Evolutionary conservation across 345 rosid species (phyloP).

Genomic region (Dipteronia dyeriana): DNA sequence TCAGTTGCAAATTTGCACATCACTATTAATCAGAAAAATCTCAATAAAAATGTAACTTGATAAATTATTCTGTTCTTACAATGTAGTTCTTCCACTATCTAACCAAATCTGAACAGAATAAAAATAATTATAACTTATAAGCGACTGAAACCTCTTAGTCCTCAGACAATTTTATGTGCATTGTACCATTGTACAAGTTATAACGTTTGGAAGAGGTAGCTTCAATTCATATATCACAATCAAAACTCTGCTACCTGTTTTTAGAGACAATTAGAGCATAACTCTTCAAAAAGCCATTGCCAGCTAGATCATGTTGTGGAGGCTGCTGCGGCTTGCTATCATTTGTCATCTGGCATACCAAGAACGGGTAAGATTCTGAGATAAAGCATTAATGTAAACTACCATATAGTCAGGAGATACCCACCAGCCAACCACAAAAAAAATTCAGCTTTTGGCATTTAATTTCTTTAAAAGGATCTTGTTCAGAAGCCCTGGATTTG

Average conservation of each 20-base stretch:
- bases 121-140: not conserved
- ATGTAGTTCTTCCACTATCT: not conserved
- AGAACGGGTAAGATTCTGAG: not conserved
- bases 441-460: conserved; percentile 49
- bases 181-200: not conserved
- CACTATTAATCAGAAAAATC: not conserved
- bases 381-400: not conserved
- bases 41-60: not conserved
- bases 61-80: not conserved
- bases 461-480: conserved; percentile 78
- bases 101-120: not conserved
- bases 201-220: not conserved
- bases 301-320: not conserved
- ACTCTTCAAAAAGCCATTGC: not conserved
- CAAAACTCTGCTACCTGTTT: not conserved
- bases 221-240: not conserved
- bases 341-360: not conserved
- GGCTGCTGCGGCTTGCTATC: not conserved
- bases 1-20: not conserved
- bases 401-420: not conserved
- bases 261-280: not conserved
- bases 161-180: not conserved
- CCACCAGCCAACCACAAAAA: not conserved
- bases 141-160: not conserved
- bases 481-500: conserved; percentile 82